Conservation (phyloP, 2,329 filamentous ascomycete genomes). For the Fusarium liriodendri region DNA sequence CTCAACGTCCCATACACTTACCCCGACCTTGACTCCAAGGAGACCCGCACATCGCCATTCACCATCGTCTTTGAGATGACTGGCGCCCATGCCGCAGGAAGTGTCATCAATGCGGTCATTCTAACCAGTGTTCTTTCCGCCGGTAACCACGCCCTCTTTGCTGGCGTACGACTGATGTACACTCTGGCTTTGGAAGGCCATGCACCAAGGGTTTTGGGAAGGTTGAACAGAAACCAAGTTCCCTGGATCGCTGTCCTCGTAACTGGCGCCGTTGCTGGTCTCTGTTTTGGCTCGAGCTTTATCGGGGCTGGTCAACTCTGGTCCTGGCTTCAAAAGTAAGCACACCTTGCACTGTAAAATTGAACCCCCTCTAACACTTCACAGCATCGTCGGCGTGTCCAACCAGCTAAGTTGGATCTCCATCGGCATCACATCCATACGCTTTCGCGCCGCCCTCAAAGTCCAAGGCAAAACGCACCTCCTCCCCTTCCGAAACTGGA, state of each 20-base stretch:
- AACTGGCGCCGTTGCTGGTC: slow-evolving; percentile 66
- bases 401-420: slow-evolving; percentile 75
- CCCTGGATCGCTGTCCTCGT: slow-evolving; percentile 57
- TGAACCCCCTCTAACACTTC: slow-evolving; percentile 18
- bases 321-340: slow-evolving; percentile 74
- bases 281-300: slow-evolving; percentile 74
- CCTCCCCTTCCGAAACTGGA: slow-evolving; percentile 75
- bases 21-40: slow-evolving; percentile 47
- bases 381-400: slow-evolving; percentile 71
- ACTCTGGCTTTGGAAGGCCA: slow-evolving; percentile 57
- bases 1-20: slow-evolving; percentile 69
- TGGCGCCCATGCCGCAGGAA: slow-evolving; percentile 62
- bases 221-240: slow-evolving; percentile 49
- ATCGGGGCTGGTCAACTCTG: slow-evolving; percentile 74
- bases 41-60: slow-evolving; percentile 51
- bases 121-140: slow-evolving; percentile 52
- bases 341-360: not conserved
- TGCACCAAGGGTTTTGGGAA: slow-evolving; percentile 65
- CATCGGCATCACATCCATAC: slow-evolving; percentile 73
- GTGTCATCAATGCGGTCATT: slow-evolving; percentile 71
- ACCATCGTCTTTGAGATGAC: slow-evolving; percentile 71
- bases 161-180: slow-evolving; percentile 49
- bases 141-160: slow-evolving; percentile 52
- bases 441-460: slow-evolving; percentile 69
- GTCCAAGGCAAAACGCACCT: slow-evolving; percentile 69